Evolutionary conservation across 768 basidiomycete species (phyloP), one percentile per base, ranked within the genome.

Genomic region (Termitomyces sp.): DNA sequence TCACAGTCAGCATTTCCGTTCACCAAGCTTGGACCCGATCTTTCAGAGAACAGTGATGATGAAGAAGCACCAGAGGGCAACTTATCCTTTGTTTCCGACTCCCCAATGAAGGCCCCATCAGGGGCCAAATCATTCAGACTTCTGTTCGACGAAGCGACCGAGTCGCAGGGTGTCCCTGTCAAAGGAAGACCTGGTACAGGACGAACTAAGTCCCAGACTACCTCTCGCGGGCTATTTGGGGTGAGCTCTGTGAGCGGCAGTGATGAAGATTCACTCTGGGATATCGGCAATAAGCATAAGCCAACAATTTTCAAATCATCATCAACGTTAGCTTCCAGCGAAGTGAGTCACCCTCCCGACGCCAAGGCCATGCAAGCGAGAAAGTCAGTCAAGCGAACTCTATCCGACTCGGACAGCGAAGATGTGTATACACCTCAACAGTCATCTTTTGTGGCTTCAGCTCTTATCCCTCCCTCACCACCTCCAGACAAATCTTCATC

Each of bases 401-500:
- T 80, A 32, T 72, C 76, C 16, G 74, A 71, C 32, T 64, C 69
- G 40, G 72, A 72, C 32, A 53, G 59, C 30, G 73, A 71, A 37
- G 64, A 62, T 18, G 59, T 58, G 43, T 68, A 67, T 40, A 34
- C 18, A 39, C 30, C 48, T 47, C 50, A 54, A n/a, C 55, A 53
- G 22, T 20, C 46, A 14, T 26, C 59, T 36, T 37, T 43, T n/a
- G 47, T 53, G 48, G 67, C 65, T 49, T 71, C 73, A 7, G 64
- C 68, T 27, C 78, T 89, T 48, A 68, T 89, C 53, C 86, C 87
- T 7, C 88, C 88, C 18, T 88, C 89, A 18, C 89, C 89, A n/a
- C 84, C 86, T 18, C 79, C 80, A 3, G 72, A 71, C 24, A 67
- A 72, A 37, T 60, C 67, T 32, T 67, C 64, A 20, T 55, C 64